Base-by-base conservation (phyloP, 2,329 filamentous ascomycete genomes). In the Calonectria pauciramosa region DNA sequence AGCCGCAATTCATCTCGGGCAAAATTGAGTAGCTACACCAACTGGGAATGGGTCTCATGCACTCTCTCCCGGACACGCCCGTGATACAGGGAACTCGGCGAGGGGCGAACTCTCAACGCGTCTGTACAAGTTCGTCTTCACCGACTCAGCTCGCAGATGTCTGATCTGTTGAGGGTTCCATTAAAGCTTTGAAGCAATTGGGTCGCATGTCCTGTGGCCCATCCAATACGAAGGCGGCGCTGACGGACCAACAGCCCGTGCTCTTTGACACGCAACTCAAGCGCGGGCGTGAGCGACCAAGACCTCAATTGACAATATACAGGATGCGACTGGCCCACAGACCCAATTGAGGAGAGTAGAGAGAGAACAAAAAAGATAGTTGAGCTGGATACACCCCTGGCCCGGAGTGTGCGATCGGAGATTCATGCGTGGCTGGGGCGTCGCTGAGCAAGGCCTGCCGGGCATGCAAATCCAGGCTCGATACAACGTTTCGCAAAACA, bases 21-120 rank as follows among this genome's bases (percentile, higher is more conserved):
- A 32, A 23, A 38, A 38, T n/a, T 23, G 51, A 49, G 63, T 60
- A 51, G 38, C 63, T 49, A 41, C 51, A 67, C 49, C 51, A 71
- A 67, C 51, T 59, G 28, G 11, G n/a, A 14, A 60, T 23, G 34
- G 56, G 56, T 26, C n/a, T 26, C 56, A 28, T 59, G 52, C 49
- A 20, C 18, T 10, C 9, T 56, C 47, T 26, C 16, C 66, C 70
- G 70, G 67, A 20, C 67, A 69, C 64, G 52, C 73, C 75, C 73
- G 75, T 28, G 5, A 34, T 16, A 68, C 73, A 76, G 70, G 70
- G 74, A 68, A 70, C 60, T 47, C 71, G 71, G 52, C 47, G 49
- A 32, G 67, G 36, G 54, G 41, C 75, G 70, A 52, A 54, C 38
- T 32, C n/a, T 10, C 56, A 63, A 56, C 9, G 66, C 47, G 68